Conservation (phyloP, 1,139 yeast genomes). For the Pichia sp. region DNA sequence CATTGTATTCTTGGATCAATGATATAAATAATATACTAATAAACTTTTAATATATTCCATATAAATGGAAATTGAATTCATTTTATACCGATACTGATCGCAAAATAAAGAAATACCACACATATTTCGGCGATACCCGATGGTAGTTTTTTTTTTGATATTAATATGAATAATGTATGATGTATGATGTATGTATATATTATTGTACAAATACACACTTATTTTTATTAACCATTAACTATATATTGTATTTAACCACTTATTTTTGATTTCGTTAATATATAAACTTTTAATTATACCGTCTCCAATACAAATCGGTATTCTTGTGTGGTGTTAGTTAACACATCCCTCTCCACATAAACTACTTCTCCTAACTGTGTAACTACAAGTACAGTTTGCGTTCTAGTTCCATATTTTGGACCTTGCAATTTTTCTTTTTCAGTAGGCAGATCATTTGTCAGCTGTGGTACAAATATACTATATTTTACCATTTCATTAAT, state of each 20-base stretch:
- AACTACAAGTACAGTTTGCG: constrained; percentile 73
- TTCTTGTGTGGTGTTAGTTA: neutral
- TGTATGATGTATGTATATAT: too few relatives aligned
- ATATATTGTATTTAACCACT: too few relatives aligned
- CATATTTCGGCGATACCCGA: neutral
- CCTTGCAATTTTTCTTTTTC: constrained; percentile 17
- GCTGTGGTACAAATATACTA: constrained; percentile 70
- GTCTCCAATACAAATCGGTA: neutral
- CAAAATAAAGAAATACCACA: neutral
- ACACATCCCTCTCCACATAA: constrained; percentile 35
- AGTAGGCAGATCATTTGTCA: constrained; percentile 26
- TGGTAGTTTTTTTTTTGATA: neutral
- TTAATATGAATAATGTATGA: too few relatives aligned
- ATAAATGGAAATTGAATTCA: too few relatives aligned
- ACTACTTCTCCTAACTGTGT: constrained; percentile 42
- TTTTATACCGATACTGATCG: neutral
- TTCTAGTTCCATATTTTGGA: constrained; percentile 75
- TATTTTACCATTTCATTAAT: constrained; percentile 35
- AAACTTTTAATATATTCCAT: too few relatives aligned
- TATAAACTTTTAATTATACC: too few relatives aligned
- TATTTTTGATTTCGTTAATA: too few relatives aligned
- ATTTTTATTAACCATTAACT: too few relatives aligned
- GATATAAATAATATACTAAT: too few relatives aligned
- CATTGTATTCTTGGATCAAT: too few relatives aligned
- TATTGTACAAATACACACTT: too few relatives aligned